phyloP scores from a whole-genome alignment of 177 flowering plant genomes.

The Vitis hybrid region DNA sequence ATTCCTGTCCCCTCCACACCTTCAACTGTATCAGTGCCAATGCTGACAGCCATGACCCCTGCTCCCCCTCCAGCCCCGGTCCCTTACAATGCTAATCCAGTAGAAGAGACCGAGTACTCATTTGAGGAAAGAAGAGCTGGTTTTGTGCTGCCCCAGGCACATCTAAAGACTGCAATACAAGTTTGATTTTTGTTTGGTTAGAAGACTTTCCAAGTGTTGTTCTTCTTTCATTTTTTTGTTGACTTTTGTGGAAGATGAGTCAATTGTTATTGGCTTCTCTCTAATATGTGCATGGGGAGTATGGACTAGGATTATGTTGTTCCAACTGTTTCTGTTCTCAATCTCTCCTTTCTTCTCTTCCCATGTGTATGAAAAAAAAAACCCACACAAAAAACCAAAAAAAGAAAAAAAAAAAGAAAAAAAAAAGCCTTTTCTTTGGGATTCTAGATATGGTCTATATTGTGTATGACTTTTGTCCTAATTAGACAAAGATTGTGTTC shows the following conservation, averaged over 20 bases:
- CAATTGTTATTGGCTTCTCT: conserved; percentile 32
- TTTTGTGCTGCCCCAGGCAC: conserved; percentile 27
- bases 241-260: conserved; percentile 14
- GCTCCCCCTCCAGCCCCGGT: conserved; percentile 15
- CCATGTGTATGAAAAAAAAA: too few species aligned
- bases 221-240: neutral
- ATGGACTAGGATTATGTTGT: conserved; percentile 5
- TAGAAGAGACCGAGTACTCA: conserved; percentile 34
- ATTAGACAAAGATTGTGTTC: too few species aligned
- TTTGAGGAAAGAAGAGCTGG: conserved; percentile 53
- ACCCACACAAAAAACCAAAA: too few species aligned
- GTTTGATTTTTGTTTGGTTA: conserved; percentile 15
- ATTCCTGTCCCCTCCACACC: conserved; percentile 45
- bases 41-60: conserved; percentile 66
- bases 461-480: too few species aligned
- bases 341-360: neutral
- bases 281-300: conserved; percentile 13
- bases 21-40: conserved; percentile 45
- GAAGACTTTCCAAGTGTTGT: neutral
- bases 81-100: conserved; percentile 3
- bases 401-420: neutral
- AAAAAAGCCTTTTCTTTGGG: neutral
- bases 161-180: conserved; percentile 21
- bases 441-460: too few species aligned
- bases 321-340: conserved; percentile 2